Evolutionary conservation across 2,329 filamentous ascomycete genomes (phyloP).

Genomic region (Coniochaeta sp.): DNA sequence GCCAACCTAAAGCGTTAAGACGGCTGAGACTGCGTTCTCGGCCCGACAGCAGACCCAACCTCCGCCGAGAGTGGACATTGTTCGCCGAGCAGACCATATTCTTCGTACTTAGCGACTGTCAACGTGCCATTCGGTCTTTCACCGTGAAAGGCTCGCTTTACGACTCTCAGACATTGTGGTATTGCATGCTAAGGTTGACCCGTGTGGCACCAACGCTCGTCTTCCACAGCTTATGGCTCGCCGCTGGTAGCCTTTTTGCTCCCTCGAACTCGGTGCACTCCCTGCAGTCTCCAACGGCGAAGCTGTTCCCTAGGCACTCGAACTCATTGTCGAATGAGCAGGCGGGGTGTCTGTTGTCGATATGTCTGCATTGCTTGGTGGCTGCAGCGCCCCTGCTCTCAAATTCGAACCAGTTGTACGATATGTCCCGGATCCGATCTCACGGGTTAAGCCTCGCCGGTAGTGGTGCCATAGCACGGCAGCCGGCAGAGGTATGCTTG

Average conservation of each 20-base stretch:
- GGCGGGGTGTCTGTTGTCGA: slow-evolving; percentile 45
- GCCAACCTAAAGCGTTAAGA: slow-evolving; percentile 21
- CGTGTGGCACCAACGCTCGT: slow-evolving; percentile 49
- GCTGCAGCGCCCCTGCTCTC: slow-evolving; percentile 46
- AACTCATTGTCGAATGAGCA: slow-evolving; percentile 37
- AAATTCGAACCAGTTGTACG: slow-evolving; percentile 40
- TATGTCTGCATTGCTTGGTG: slow-evolving; percentile 56
- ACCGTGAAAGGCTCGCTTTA: slow-evolving; percentile 41
- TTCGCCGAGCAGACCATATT: slow-evolving; percentile 61
- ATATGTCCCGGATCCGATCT: slow-evolving; percentile 54
- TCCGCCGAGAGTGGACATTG: slow-evolving; percentile 44
- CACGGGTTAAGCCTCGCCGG: slow-evolving; percentile 42
- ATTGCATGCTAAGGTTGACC: slow-evolving; percentile 53
- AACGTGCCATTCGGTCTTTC: slow-evolving; percentile 49
- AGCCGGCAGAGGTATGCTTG: slow-evolving; percentile 43
- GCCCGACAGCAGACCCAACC: slow-evolving; percentile 16
- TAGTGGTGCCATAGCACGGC: slow-evolving; percentile 35
- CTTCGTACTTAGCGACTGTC: slow-evolving; percentile 52
- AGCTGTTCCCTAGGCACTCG: slow-evolving; percentile 25
- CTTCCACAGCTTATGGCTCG: slow-evolving; percentile 58
- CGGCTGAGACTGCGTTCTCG: slow-evolving; percentile 20
- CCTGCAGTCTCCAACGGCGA: slow-evolving; percentile 27
- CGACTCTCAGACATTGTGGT: slow-evolving; percentile 56
- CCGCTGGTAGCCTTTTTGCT: slow-evolving; percentile 49
- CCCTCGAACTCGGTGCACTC: slow-evolving; percentile 38